Evolutionary conservation across 169 alveolate species (phyloP), one percentile per base, ranked within the genome.

Genomic region (Theileria orientalis): DNA sequence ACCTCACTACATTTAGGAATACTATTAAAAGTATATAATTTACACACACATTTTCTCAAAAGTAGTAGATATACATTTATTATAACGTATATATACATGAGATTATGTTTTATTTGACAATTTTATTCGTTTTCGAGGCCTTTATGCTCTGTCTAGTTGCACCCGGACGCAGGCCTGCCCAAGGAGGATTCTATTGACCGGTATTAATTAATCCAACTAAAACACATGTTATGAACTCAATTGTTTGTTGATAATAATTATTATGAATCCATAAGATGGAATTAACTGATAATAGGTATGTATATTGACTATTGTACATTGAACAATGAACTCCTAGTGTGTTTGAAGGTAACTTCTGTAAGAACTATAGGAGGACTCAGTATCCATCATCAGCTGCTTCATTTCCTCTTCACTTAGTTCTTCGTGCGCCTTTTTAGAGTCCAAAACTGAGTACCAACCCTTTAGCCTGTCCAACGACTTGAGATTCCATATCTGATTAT

Each of bases 351-450:
- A 46, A 23, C 29, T 30, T 41, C 74, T 72, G 16, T 70, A 46
- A 27, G 59, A n/a, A 42, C 49, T 42, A 29, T 82, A 74, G 14
- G 70, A 35, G 47, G 84, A 60, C 42, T 82, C 89, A 0, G 74
- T 67, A 21, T 82, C 89, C 77, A 72, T 62, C 23, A 63, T 59
- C 40, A 80, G 63, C 60, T 80, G 88, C 1, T 74, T 57, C 0
- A 25, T 1, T 0, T 72, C 84, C 25, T 29, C 42, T 0, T 21
- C 68, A 0, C 27, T 40, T 2, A 80, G 73, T 21, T 49, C 63
- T 3, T 80, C 82, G 60, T 73, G 69, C 11, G 86, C 86, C 2
- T 62, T 69, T 83, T 68, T 70, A 23, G 7, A 14, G 13, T 71
- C 52, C 41, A 78, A 54, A n/a, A 23, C 35, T n/a, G 41, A 6